These are phyloP conservation scores for Nitzschia putrida DNA, from an alignment of 108 stramenopile species.

Conservation along the genomic window DNA sequence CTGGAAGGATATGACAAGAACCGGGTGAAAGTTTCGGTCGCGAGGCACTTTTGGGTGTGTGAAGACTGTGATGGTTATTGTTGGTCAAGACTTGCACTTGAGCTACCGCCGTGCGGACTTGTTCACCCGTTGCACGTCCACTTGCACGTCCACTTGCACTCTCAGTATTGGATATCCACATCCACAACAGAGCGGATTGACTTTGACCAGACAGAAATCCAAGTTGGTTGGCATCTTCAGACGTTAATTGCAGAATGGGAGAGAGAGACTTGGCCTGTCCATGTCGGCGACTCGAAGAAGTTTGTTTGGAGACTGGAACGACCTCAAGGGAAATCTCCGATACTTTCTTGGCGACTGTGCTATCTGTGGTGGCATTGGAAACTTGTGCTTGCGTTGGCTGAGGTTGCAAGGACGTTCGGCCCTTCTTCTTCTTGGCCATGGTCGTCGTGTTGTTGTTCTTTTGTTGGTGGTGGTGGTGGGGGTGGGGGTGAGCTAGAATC, in stretches of 20 bases:
- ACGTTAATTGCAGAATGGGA: constrained; percentile 21
- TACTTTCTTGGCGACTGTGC: neutral
- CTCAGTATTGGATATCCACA: neutral
- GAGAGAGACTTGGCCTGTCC: neutral
- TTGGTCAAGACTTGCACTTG: constrained; percentile 11
- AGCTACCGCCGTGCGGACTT: constrained; percentile 4
- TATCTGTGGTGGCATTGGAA: neutral
- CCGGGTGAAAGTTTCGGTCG: constrained; percentile 24
- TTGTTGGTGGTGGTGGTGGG: no score
- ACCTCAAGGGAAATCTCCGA: neutral
- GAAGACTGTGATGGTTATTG: neutral
- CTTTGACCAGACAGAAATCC: constrained; percentile 21
- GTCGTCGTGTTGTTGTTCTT: neutral
- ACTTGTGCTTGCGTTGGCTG: neutral
- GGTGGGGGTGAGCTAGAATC: no score
- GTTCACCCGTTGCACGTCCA: no score
- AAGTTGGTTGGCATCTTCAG: constrained; percentile 27
- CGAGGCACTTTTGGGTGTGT: neutral
- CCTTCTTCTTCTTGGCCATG: constrained; percentile 46
- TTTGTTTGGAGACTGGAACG: constrained; percentile 8
- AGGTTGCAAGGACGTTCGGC: constrained; percentile 16
- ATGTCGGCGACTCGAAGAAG: constrained; percentile 12
- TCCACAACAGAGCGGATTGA: constrained; percentile 19
- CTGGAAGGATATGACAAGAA: constrained; percentile 33
- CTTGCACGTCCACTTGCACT: neutral